Evolutionary conservation across 805 yeast genomes (phyloP).

Genomic region (Helenozyma rhizophorensis): DNA sequence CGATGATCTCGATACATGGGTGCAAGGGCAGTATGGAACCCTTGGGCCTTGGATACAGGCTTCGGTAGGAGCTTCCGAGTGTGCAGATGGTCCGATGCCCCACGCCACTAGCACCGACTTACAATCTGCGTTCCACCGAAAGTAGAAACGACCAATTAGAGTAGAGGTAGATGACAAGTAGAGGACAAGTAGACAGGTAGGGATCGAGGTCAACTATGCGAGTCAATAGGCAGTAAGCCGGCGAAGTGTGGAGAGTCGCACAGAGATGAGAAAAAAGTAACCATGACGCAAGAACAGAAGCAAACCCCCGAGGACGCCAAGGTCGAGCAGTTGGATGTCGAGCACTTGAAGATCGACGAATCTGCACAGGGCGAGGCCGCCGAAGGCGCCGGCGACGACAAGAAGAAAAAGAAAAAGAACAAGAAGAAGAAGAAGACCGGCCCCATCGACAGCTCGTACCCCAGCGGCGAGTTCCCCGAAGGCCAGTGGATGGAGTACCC

Average conservation of each 20-base stretch:
- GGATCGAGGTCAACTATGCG: constrained; percentile 1
- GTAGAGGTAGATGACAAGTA: too few species aligned
- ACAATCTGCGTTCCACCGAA: too few species aligned
- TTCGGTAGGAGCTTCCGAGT: too few species aligned
- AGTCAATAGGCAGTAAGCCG: neutral
- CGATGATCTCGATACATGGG: too few species aligned
- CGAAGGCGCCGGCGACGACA: constrained; percentile 29
- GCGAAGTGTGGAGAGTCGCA: too few species aligned
- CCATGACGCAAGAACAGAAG: constrained; percentile 4
- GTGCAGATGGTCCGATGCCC: too few species aligned
- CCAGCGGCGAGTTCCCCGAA: constrained; percentile 74
- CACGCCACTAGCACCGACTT: too few species aligned
- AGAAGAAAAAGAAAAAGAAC: constrained; percentile 46
- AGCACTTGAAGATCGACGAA: constrained; percentile 7
- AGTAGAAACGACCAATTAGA: too few species aligned
- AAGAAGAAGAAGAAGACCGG: constrained; percentile 48
- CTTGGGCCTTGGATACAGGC: too few species aligned
- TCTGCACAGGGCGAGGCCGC: constrained; percentile 8
- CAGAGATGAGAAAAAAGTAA: constrained; percentile 1
- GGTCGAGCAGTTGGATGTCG: constrained; percentile 9
- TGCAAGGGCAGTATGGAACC: too few species aligned
- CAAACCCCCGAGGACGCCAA: too few species aligned
- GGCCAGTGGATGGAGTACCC: constrained; percentile 84
- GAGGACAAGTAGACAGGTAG: too few species aligned
- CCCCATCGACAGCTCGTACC: constrained; percentile 63